phyloP scores from a whole-genome alignment of 2,329 filamentous ascomycete genomes.

The Beauveria asiatica region DNA sequence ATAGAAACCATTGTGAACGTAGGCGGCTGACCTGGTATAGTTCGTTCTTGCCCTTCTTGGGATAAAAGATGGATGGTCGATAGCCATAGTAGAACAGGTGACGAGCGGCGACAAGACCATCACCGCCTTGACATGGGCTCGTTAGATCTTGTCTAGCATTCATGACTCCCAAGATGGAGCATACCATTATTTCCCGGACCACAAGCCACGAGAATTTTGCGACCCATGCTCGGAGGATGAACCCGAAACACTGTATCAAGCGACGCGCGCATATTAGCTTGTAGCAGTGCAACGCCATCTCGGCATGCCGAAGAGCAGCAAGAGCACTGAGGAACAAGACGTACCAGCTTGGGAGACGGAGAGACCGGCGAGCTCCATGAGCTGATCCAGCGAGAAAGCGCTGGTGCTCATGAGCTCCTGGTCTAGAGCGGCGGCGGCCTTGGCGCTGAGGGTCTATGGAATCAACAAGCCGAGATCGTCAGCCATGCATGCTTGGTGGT shows the following conservation, averaged over 20 bases:
- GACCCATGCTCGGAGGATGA: conserved; percentile 65
- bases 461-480: background rate
- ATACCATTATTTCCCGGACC: conserved; percentile 70
- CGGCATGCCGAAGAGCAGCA: background rate
- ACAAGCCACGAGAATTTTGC: conserved; percentile 76
- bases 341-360: conserved; percentile 84
- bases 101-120: conserved; percentile 87
- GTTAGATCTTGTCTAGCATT: background rate
- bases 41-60: conserved; percentile 84
- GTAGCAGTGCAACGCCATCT: too few species aligned
- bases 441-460: conserved; percentile 74
- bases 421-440: conserved; percentile 82
- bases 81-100: conserved; percentile 92
- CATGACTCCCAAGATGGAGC: conserved; percentile 4
- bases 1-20: background rate
- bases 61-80: conserved; percentile 80
- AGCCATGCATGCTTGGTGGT: background rate
- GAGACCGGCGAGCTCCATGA: conserved; percentile 93
- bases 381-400: conserved; percentile 87
- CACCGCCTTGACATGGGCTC: conserved; percentile 57
- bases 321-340: conserved; percentile 12
- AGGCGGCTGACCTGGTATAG: conserved; percentile 61
- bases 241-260: conserved; percentile 62
- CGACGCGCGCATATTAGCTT: background rate
- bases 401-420: conserved; percentile 85